Evolutionary conservation across 805 yeast species (phyloP), one percentile per base, ranked within the genome.

Genomic region (Candida fluviatilis): DNA sequence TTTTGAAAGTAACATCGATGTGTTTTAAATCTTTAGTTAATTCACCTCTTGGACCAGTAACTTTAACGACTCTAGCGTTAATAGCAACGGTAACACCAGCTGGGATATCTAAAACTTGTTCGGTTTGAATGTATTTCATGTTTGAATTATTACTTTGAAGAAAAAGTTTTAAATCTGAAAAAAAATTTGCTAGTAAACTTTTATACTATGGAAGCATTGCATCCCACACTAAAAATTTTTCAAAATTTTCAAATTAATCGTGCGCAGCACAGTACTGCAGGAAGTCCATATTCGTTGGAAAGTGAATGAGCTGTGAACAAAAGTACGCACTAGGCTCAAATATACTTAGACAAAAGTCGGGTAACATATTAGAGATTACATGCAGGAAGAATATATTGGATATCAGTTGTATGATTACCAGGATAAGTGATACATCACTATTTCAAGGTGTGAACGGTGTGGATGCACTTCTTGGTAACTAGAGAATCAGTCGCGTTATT

Each of bases 21-120:
- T 93, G 99, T 69, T 83, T 81, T 68, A 91, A 79, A 78, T 84
- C 78, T 83, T 93, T 91, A 76, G 71, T 66, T 67, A 91, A 78
- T 54, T 78, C 76, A 75, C 99, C 99, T 79, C 98, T 90, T 76
- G 99, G 99, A 58, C 99, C 99, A 61, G 84, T 78, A 56, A 93
- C 98, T 59, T 80, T 82, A 68, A 93, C 72, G 63, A 63, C 58
- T 78, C 99, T 87, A 71, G 98, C 80, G 73, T 88, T 85, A 82
- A 93, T 91, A 66, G 74, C 71, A 57, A 93, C 85, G 59, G 83
- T 76, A 52, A 93, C 99, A 64, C 86, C 96, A 72, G 85, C 95
- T 73, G 99, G 98, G 70, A 77, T 64, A 27, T 78, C 84, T 64
- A 87, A 77, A 66, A 71, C 63, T 76, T 86, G 93, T 66, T 85